Conservation (phyloP, 768 basidiomycete species). For the Chiua virens region DNA sequence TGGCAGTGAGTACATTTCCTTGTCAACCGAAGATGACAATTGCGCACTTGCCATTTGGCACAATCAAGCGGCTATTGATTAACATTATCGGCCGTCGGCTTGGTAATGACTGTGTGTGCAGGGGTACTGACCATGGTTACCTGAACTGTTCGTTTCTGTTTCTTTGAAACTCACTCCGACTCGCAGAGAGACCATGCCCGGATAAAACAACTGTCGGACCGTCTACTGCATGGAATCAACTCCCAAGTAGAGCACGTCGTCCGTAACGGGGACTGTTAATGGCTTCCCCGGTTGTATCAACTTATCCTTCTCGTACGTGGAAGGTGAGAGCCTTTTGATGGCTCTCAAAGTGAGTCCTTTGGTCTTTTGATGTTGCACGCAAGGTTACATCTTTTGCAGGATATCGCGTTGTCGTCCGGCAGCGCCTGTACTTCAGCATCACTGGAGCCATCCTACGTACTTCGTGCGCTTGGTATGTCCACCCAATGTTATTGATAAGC, state of each 20-base stretch:
- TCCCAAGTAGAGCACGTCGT: constrained; percentile 86
- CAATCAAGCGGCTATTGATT: constrained; percentile 44
- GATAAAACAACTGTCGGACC: constrained; percentile 71
- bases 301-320: constrained; percentile 93
- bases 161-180: constrained; percentile 1
- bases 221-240: constrained; percentile 80
- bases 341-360: constrained; percentile 75
- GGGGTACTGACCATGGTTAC: constrained; percentile 77
- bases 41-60: constrained; percentile 36
- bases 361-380: constrained; percentile 2
- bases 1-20: constrained; percentile 67
- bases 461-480: constrained; percentile 80
- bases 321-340: constrained; percentile 97
- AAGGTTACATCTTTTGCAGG: constrained; percentile 43
- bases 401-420: constrained; percentile 95
- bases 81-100: constrained; percentile 43
- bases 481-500: constrained; percentile 8
- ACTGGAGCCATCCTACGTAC: constrained; percentile 96
- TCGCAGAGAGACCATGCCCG: constrained; percentile 76
- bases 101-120: constrained; percentile 77
- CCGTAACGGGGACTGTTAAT: constrained; percentile 85
- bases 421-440: constrained; percentile 99
- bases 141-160: background rate
- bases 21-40: constrained; percentile 44
- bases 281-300: constrained; percentile 98